These are phyloP conservation scores for Tardiomyces blankii DNA, from an alignment of 1,139 yeast genomes.

Conservation along the genomic window DNA sequence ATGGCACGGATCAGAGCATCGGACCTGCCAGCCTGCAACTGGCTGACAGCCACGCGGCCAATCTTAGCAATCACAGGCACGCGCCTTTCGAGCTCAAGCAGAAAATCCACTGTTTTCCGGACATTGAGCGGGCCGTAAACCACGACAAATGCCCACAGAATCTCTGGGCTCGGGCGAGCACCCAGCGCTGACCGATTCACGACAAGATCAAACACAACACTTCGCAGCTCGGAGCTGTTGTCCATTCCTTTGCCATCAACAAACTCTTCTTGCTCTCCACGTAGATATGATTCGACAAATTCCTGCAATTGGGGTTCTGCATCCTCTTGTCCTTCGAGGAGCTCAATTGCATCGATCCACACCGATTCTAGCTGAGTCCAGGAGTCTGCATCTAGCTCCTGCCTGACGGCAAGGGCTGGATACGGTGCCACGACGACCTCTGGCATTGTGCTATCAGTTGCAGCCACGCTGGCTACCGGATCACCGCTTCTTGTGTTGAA, in stretches of 20 bases:
- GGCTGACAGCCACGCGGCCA: not conserved
- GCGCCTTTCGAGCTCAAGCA: conserved; percentile 1
- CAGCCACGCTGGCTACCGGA: no score
- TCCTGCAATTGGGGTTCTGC: not conserved
- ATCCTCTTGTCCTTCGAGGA: not conserved
- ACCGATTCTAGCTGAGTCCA: not conserved
- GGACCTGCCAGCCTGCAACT: not conserved
- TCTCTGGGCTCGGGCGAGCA: conserved; percentile 14
- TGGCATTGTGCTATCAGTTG: not conserved
- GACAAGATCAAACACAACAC: conserved; percentile 5
- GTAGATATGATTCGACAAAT: not conserved
- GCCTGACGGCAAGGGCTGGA: not conserved
- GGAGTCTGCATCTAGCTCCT: not conserved
- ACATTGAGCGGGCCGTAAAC: conserved; percentile 19
- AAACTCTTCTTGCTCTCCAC: not conserved
- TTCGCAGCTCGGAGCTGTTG: conserved; percentile 3
- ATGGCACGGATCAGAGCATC: not conserved
- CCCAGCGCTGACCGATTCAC: conserved; percentile 2
- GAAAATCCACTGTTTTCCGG: conserved; percentile 8
- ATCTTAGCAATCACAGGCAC: not conserved
- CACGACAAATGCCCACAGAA: conserved; percentile 20
- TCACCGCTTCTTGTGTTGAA: no score
- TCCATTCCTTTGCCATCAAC: not conserved
- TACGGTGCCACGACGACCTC: not conserved
- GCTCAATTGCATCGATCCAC: not conserved